Evolutionary conservation across 768 basidiomycete genomes (phyloP).

Genomic region (Termitomyces sp.): DNA sequence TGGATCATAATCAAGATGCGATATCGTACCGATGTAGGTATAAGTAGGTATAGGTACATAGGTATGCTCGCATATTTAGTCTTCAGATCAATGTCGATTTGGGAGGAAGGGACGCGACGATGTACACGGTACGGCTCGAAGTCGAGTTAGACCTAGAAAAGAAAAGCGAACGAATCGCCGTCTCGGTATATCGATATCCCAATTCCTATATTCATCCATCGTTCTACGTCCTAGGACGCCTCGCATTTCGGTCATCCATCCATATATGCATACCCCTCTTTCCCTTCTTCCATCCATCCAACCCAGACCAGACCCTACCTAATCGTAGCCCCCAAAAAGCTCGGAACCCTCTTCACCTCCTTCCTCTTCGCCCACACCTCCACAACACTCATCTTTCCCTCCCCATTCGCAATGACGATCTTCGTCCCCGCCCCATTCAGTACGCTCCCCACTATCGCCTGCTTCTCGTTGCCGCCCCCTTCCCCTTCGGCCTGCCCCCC

Average conservation of each 20-base stretch:
- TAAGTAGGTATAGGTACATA: not conserved
- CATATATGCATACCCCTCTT: not conserved
- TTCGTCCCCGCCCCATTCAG: slow-evolving; percentile 46
- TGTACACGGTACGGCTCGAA: not conserved
- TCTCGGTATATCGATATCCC: not conserved
- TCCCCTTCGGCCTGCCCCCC: not conserved
- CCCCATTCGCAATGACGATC: slow-evolving; percentile 40
- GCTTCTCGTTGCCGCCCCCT: slow-evolving; percentile 38
- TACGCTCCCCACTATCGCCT: slow-evolving; percentile 56
- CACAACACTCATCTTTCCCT: slow-evolving; percentile 2
- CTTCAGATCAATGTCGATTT: not conserved
- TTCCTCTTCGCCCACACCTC: slow-evolving; percentile 47
- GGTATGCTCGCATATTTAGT: not conserved
- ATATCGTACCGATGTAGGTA: not conserved
- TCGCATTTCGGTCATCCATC: not conserved
- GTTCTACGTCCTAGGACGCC: too few relatives aligned
- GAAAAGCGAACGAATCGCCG: not conserved
- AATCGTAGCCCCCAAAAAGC: slow-evolving; percentile 23
- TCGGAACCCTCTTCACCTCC: slow-evolving; percentile 27
- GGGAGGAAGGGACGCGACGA: not conserved
- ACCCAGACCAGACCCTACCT: not conserved
- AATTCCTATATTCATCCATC: not conserved
- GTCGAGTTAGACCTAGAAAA: not conserved
- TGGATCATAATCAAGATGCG: not conserved
- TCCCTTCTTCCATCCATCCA: not conserved